A percentile compares a stretch with the other conserved stretches of the same genome.
phyloP scores from a whole-genome alignment of 495 filamentous ascomycete species.

The Hypomontagnella submonticulosa region DNA sequence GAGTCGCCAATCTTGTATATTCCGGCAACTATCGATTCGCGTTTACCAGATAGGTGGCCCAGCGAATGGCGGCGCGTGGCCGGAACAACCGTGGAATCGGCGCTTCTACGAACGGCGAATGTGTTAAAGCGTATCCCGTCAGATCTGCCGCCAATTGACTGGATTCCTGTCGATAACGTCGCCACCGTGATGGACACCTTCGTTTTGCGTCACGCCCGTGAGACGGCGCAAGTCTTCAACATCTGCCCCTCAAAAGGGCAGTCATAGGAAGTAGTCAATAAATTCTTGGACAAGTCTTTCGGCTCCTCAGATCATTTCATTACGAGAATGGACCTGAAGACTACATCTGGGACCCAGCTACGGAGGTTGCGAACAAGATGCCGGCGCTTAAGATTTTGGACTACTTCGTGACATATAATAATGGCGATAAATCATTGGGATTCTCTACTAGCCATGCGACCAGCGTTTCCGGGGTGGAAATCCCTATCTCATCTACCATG shows the following conservation, averaged over 20 bases:
- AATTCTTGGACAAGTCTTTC: background rate
- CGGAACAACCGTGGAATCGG: conserved; percentile 46
- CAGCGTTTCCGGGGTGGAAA: too few species aligned
- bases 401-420: too few species aligned
- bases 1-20: conserved; percentile 3
- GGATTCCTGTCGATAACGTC: conserved; percentile 49
- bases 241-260: conserved; percentile 2
- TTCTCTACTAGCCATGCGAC: too few species aligned
- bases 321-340: too few species aligned
- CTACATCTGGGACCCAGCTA: too few species aligned
- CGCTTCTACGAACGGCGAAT: conserved; percentile 30
- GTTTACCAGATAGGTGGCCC: conserved; percentile 46
- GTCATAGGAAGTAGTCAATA: conserved; percentile 9
- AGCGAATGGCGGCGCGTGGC: conserved; percentile 30
- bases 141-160: conserved; percentile 32
- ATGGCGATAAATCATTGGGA: too few species aligned
- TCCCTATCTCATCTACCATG: too few species aligned
- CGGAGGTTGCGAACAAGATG: too few species aligned
- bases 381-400: too few species aligned
- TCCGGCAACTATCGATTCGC: conserved; percentile 39
- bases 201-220: conserved; percentile 3
- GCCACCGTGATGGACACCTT: conserved; percentile 35
- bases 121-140: conserved; percentile 25
- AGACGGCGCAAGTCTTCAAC: conserved; percentile 12
- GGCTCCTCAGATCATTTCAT: too few species aligned